Conservation (phyloP, 1,139 yeast species). For the Saccharomycopsis crataegensis region DNA sequence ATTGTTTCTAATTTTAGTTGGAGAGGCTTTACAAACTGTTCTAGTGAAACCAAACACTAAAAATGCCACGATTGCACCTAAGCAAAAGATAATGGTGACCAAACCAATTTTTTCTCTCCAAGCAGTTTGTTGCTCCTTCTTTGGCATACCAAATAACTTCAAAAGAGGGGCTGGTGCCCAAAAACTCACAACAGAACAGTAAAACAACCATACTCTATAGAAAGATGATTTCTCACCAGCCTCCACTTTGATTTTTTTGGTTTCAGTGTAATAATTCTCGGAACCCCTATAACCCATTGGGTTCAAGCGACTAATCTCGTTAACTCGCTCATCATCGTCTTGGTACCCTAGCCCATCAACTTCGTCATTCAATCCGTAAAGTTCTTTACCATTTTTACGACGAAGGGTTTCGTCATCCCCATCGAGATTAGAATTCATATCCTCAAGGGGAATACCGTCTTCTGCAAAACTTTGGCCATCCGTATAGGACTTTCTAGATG, state of each 20-base stretch:
- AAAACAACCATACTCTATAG: slow-evolving; percentile 65
- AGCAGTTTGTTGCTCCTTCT: slow-evolving; percentile 80
- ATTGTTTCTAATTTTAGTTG: slow-evolving; percentile 47
- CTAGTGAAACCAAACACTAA: slow-evolving; percentile 88
- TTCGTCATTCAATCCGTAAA: slow-evolving; percentile 59
- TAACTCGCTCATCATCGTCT: slow-evolving; percentile 1
- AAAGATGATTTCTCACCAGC: slow-evolving; percentile 28
- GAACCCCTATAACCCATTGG: slow-evolving; percentile 7
- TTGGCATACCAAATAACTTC: slow-evolving; percentile 66
- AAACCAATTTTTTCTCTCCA: slow-evolving; percentile 96
- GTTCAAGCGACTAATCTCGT: slow-evolving; percentile 1
- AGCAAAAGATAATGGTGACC: slow-evolving; percentile 60
- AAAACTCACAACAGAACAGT: slow-evolving; percentile 73
- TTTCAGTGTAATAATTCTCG: neutral
- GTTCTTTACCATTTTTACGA: slow-evolving; percentile 32
- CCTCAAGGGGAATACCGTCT: slow-evolving; percentile 18
- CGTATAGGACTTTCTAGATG: slow-evolving; percentile 11
- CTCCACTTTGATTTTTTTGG: slow-evolving; percentile 18
- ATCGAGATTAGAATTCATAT: slow-evolving; percentile 16
- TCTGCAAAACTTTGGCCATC: slow-evolving; percentile 11
- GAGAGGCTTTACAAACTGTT: slow-evolving; percentile 62
- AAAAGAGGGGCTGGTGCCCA: slow-evolving; percentile 86
- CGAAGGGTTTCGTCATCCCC: slow-evolving; percentile 21
- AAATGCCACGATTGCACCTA: slow-evolving; percentile 77
- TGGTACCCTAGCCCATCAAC: slow-evolving; percentile 22